phyloP scores from a whole-genome alignment of 2,329 filamentous ascomycete genomes.

The Penicillium sp. region DNA sequence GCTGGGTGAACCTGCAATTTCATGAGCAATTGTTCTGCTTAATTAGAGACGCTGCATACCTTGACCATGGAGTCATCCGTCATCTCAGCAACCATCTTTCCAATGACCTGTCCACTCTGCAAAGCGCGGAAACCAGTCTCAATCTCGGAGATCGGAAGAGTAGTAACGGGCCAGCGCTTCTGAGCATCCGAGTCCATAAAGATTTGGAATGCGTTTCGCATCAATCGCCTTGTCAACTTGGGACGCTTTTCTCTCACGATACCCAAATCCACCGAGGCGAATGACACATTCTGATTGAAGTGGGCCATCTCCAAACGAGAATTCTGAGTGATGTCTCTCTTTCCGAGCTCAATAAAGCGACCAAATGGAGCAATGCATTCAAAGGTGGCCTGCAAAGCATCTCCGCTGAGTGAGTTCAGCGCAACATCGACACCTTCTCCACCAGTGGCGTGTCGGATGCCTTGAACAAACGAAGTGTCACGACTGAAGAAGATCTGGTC shows the following conservation, averaged over 20 bases:
- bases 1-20: slow-evolving; percentile 18
- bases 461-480: slow-evolving; percentile 17
- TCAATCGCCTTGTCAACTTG: slow-evolving; percentile 19
- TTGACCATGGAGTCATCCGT: slow-evolving; percentile 22
- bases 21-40: too few species aligned
- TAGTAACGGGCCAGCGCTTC: slow-evolving; percentile 17
- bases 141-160: slow-evolving; percentile 20
- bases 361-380: slow-evolving; percentile 29
- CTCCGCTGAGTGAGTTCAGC: slow-evolving; percentile 27
- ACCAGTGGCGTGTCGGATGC: slow-evolving; percentile 26
- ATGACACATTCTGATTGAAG: slow-evolving; percentile 44
- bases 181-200: slow-evolving; percentile 12
- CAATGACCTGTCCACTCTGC: slow-evolving; percentile 23
- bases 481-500: slow-evolving; percentile 20
- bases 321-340: slow-evolving; percentile 31
- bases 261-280: slow-evolving; percentile 42
- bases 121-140: slow-evolving; percentile 24
- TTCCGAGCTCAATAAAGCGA: slow-evolving; percentile 35
- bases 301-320: slow-evolving; percentile 44
- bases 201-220: slow-evolving; percentile 22
- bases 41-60: slow-evolving; percentile 6
- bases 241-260: slow-evolving; percentile 22
- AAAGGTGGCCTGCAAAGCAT: slow-evolving; percentile 26
- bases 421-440: slow-evolving; percentile 28
- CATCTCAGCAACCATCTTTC: slow-evolving; percentile 22